Evolutionary conservation across 176 grass and related monocot species (phyloP).

Genomic region (Aegilops bicornis): DNA sequence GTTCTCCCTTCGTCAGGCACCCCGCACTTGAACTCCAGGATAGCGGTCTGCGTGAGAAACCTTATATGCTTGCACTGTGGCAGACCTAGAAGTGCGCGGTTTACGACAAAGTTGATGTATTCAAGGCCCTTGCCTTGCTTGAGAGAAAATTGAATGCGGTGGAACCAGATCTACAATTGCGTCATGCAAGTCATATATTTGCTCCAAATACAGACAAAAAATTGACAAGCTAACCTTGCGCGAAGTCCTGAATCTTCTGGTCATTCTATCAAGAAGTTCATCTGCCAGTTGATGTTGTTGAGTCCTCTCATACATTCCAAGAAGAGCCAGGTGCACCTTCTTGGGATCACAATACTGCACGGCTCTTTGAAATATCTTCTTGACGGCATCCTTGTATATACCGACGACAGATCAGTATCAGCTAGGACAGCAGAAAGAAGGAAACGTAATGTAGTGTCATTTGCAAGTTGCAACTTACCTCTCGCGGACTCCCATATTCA

Average conservation of each 20-base stretch:
- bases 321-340: constrained; percentile 77
- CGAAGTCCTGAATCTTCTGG: constrained; percentile 81
- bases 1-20: constrained; percentile 77
- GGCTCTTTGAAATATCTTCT: constrained; percentile 86
- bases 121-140: constrained; percentile 59
- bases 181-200: constrained; percentile 21
- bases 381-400: constrained; percentile 72
- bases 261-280: constrained; percentile 88
- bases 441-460: not conserved
- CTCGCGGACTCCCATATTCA: constrained; percentile 77
- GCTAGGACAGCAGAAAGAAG: not conserved
- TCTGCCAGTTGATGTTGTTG: constrained; percentile 63
- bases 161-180: constrained; percentile 78
- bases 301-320: constrained; percentile 84
- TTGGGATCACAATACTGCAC: constrained; percentile 90
- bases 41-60: constrained; percentile 72
- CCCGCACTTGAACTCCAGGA: constrained; percentile 81
- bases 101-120: constrained; percentile 58
- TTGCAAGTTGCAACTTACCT: constrained; percentile 48
- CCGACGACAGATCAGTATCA: constrained; percentile 16
- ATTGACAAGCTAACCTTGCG: constrained; percentile 65
- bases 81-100: constrained; percentile 78
- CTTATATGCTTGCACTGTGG: constrained; percentile 81
- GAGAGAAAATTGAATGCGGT: constrained; percentile 53
- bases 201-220: not conserved